Conservation (phyloP, 495 filamentous ascomycete genomes). For the Penicillium lagena region DNA sequence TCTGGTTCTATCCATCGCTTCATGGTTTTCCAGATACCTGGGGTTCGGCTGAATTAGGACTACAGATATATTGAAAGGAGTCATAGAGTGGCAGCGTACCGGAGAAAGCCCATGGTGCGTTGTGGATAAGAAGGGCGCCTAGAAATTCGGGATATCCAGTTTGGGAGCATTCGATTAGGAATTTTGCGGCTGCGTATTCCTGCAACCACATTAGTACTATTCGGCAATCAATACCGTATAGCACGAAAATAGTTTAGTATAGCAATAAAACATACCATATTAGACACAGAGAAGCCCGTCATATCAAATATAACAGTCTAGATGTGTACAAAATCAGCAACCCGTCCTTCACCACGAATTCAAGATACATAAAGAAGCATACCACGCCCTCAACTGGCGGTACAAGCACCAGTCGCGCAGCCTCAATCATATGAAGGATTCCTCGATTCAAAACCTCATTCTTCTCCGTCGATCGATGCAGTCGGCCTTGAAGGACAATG, state of each 20-base stretch:
- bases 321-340: background rate
- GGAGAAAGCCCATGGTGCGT: constrained; percentile 88
- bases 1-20: constrained; percentile 88
- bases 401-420: constrained; percentile 63
- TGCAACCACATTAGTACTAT: constrained; percentile 15
- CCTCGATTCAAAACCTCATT: constrained; percentile 71
- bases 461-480: constrained; percentile 77
- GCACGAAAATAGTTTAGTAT: no score
- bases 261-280: constrained; percentile 58
- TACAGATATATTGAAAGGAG: no score
- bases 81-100: constrained; percentile 31
- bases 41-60: background rate
- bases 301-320: constrained; percentile 83
- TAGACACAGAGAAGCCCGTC: constrained; percentile 66
- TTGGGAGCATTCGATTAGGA: constrained; percentile 94
- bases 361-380: constrained; percentile 24
- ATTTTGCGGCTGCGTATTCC: constrained; percentile 90
- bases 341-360: background rate
- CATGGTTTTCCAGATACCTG: constrained; percentile 76
- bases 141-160: constrained; percentile 88
- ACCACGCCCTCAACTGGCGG: constrained; percentile 78
- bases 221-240: no score
- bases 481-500: constrained; percentile 66
- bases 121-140: constrained; percentile 79
- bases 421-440: constrained; percentile 85